Evolutionary conservation across 257 asterid genomes (phyloP), one percentile per base, ranked within the genome.

Genomic region (Capsicum pubescens): DNA sequence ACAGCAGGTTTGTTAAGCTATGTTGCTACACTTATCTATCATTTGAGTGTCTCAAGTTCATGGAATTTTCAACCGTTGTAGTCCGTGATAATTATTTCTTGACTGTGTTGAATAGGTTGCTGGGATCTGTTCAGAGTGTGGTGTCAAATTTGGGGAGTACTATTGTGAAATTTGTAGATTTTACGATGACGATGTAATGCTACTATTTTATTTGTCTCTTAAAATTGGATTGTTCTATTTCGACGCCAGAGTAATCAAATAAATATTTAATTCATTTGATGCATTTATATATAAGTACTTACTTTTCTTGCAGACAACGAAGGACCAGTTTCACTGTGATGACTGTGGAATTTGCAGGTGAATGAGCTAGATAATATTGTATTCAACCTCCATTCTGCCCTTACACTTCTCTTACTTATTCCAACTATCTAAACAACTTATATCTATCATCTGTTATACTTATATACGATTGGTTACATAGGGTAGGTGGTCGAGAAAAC

Each of bases 261-360:
- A 70, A 36, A 13, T 82, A 12, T 39, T 46, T 66, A 16, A 16
- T 71, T 83, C 16, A 11, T 68, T 19, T 50, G 63, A 54, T 56
- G 42, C 17, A 5, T 32, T 84, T 26, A 86, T 85, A 71, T 52
- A 35, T 58, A 72, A 77, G 55, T 86, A 67, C 67, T 82, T 78
- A 86, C 77, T 86, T 88, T 67, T 80, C 84, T 87, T 84, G 68
- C 91, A 93, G 99, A 88, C 86, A 82, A 66, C 81, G 35, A 95
- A 93, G 89, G 70, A 86, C 54, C 98, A 94, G 89, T 95, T 92
- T 84, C 99, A 95, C 83, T 95, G 99, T 85, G 86, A 82, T 89
- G 98, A 94, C 60, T 95, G 99, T 72, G 97, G 99, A 83, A 95
- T 95, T 86, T 95, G 99, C 90, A 92, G 99, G 99, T 95, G 88